Conservation (phyloP, 2,329 filamentous ascomycete genomes). For the Escovopsis sp. region DNA sequence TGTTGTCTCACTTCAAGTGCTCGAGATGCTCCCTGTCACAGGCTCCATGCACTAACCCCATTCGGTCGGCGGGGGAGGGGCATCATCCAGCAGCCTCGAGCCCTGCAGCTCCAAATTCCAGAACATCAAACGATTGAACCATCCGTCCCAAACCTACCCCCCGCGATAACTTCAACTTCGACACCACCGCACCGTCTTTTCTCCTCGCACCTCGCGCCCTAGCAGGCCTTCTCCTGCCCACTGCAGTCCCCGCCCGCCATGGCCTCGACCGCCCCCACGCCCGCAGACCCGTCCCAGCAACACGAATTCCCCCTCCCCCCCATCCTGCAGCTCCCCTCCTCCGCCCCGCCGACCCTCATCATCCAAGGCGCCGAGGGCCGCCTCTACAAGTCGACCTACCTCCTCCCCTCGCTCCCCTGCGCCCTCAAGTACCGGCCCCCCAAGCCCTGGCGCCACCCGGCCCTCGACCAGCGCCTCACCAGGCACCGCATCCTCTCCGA, state of each 20-base stretch:
- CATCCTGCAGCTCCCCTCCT: constrained; percentile 48
- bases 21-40: too few relatives aligned
- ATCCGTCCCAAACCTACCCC: too few relatives aligned
- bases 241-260: not conserved
- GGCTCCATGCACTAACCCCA: too few relatives aligned
- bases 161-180: too few relatives aligned
- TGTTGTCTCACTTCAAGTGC: too few relatives aligned
- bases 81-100: too few relatives aligned
- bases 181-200: too few relatives aligned
- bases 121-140: too few relatives aligned
- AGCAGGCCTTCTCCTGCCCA: too few relatives aligned
- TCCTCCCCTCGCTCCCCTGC: constrained; percentile 50
- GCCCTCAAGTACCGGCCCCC: constrained; percentile 84
- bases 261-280: not conserved
- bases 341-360: constrained; percentile 51
- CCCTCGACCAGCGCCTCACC: constrained; percentile 76
- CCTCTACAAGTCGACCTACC: constrained; percentile 75
- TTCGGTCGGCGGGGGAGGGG: too few relatives aligned
- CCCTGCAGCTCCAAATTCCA: too few relatives aligned
- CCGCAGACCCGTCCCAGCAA: constrained; percentile 1
- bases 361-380: constrained; percentile 93
- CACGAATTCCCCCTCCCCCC: constrained; percentile 39
- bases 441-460: constrained; percentile 84
- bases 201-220: not conserved
- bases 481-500: constrained; percentile 78